A percentile compares a stretch with the other conserved stretches of the same genome.
Conservation (phyloP, 1,284 basidiomycete genomes). For the Cutaneotrichosporon spelunceum region DNA sequence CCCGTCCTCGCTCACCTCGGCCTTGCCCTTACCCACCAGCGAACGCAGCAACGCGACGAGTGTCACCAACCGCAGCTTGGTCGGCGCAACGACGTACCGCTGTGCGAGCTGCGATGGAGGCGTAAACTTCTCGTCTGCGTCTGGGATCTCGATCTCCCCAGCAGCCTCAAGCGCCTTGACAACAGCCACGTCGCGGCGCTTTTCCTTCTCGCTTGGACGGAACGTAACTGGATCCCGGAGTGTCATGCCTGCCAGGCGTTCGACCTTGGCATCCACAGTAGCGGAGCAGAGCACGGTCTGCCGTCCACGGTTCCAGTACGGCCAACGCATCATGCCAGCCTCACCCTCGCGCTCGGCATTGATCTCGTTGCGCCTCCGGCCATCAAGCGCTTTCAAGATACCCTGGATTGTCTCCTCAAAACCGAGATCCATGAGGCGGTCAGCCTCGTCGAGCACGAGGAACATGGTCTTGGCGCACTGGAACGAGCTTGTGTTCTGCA, state of each 20-base stretch:
- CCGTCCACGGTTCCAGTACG: conserved; percentile 69
- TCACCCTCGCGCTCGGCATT: conserved; percentile 67
- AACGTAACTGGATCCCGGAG: conserved; percentile 59
- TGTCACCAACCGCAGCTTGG: conserved; percentile 88
- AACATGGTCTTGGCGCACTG: conserved; percentile 90
- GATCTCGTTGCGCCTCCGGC: conserved; percentile 67
- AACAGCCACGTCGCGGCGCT: conserved; percentile 25
- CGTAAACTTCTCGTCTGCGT: conserved; percentile 63
- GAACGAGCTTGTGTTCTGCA: conserved; percentile 81
- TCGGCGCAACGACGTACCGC: conserved; percentile 85
- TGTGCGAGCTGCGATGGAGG: conserved; percentile 94
- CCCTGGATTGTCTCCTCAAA: conserved; percentile 67
- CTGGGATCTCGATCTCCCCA: conserved; percentile 4
- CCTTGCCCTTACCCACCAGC: conserved; percentile 58
- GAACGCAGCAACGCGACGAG: conserved; percentile 79
- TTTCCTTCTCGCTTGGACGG: conserved; percentile 34
- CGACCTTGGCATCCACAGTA: conserved; percentile 91
- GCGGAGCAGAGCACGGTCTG: conserved; percentile 93
- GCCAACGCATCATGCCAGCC: conserved; percentile 47
- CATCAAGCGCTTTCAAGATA: conserved; percentile 81
- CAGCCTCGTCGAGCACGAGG: conserved; percentile 96
- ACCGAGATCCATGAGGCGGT: conserved; percentile 73
- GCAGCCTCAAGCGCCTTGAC: conserved; percentile 32
- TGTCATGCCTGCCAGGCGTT: conserved; percentile 82
- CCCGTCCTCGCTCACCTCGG: conserved; percentile 33